Evolutionary conservation across 768 basidiomycete genomes (phyloP).

Genomic region (Lactarius psammicola): DNA sequence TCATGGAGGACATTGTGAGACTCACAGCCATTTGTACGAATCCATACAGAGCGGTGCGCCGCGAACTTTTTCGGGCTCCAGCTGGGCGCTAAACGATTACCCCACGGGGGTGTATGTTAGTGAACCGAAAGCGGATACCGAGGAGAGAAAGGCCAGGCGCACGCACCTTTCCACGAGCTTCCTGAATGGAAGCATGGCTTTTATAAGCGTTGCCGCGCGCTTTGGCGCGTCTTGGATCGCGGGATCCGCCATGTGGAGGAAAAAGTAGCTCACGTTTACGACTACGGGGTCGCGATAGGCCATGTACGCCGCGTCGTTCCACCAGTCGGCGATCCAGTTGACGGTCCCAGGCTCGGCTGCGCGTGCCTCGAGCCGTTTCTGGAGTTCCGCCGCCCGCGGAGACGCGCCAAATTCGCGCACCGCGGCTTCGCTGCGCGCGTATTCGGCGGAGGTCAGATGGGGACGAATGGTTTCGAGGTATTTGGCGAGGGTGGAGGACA

Average conservation of each 20-base stretch:
- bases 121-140: constrained; percentile 14
- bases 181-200: constrained; percentile 84
- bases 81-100: constrained; percentile 48
- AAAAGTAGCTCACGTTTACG: constrained; percentile 94
- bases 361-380: constrained; percentile 71
- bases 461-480: constrained; percentile 87
- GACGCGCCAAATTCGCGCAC: constrained; percentile 71
- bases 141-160: no score
- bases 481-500: constrained; percentile 79
- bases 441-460: constrained; percentile 64
- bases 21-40: constrained; percentile 92
- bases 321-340: constrained; percentile 98
- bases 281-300: constrained; percentile 87
- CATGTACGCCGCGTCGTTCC: constrained; percentile 93
- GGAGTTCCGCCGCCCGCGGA: constrained; percentile 67
- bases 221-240: constrained; percentile 53
- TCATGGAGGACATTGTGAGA: constrained; percentile 7
- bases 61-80: constrained; percentile 86
- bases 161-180: constrained; percentile 76
- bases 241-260: constrained; percentile 75
- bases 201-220: constrained; percentile 80
- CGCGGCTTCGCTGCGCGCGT: constrained; percentile 51
- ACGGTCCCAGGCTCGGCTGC: constrained; percentile 55
- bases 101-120: background rate
- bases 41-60: constrained; percentile 82